Base-by-base conservation (phyloP, 345 rosid genomes). In the Eucalyptus leucophloia region DNA sequence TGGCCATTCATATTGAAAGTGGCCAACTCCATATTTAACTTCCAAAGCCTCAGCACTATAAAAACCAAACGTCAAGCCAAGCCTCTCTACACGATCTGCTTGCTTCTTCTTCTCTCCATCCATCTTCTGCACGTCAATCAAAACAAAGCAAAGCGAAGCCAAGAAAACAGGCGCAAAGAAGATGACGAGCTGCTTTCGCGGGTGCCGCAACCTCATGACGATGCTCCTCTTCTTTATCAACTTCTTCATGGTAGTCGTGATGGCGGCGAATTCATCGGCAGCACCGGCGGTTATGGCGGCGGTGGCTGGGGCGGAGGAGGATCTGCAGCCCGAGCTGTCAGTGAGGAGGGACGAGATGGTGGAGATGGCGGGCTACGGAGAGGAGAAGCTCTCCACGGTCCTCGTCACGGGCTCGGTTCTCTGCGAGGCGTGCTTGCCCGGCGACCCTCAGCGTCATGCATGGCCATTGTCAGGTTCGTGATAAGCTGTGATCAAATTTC, bases 311-410 rank as follows among this genome's bases (percentile, higher is more conserved):
- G 58, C 0, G 44, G 60, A 86, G 15, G 90, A 44, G 45, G 88
- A 89, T 24, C 69, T 82, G 16, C 28, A 91, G 12, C 32, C 77
- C 14, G 90, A 88, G 85, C 86, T 34, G 72, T 4, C 89, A 90
- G 67, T 10, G 82, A 93, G 92, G 89, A 93, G 95, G 86, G 95
- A 93, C 30, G 97, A 95, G 89, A 72, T 95, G 94, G 93, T 91
- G 67, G 88, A 87, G 47, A 86, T 94, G 92, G 98, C 96, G 40
- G 98, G 98, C 12, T 96, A 96, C 21, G 98, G 98, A 10, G 96
- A 95, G 91, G 97, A 94, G 88, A 96, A 93, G 93, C 93, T 96
- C 8, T 96, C 98, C 5, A 95, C 95, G 53, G 95, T 96, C n/a
- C 87, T 95, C 5, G 91, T 96, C 87, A 92, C 95, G 12, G 97